Base-by-base conservation (phyloP, 2,329 filamentous ascomycete genomes). In the Calonectria pseudoreteaudii region DNA sequence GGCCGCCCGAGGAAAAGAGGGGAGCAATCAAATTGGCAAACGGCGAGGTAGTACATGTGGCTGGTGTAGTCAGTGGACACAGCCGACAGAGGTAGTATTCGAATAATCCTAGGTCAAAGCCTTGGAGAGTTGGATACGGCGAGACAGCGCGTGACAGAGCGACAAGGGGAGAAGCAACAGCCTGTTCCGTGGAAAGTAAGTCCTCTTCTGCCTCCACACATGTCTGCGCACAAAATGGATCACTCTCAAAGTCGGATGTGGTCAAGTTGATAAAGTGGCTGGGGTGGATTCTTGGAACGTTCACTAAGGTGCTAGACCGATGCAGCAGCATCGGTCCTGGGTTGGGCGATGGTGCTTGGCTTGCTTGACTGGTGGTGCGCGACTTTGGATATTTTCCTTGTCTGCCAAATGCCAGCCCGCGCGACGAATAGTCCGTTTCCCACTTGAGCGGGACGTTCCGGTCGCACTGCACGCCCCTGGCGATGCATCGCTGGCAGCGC, bases 341-440 rank as follows among this genome's bases (percentile, higher is more conserved):
- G n/a, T 38, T 26, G 30, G 56, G 28, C 2, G 44, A 11, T 3
- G 41, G 53, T 60, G 11, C 58, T 58, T n/a, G 18, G 11, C 47
- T 47, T 73, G 72, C 23, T 81, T 82, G 41, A 18, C 41, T 44
- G 18, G 41, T 1, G 41, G 41, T 1, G 41, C 41, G 41, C 6
- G 75, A 71, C 81, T 81, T 82, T 4, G 73, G 71, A 79, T 81
- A 83, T 16, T 82, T 79, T 4, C 81, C 81, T 30, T 79, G 77
- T 31, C 81, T 41, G 4, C 81, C 81, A 75, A 83, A 82, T 10
- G 81, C 82, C 3, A 79, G 56, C 0, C 81, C 81, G 1, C 70
- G 72, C 0, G 73, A 74, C 9, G 76, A 71, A 49, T 81, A 83
- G 68, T 83, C 81, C 0, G 78, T 62, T 41, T 83, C 81, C 81